Evolutionary conservation across 352 stramenopile species (phyloP), one percentile per base, ranked within the genome.

Genomic region (Phytopythium helicoides): DNA sequence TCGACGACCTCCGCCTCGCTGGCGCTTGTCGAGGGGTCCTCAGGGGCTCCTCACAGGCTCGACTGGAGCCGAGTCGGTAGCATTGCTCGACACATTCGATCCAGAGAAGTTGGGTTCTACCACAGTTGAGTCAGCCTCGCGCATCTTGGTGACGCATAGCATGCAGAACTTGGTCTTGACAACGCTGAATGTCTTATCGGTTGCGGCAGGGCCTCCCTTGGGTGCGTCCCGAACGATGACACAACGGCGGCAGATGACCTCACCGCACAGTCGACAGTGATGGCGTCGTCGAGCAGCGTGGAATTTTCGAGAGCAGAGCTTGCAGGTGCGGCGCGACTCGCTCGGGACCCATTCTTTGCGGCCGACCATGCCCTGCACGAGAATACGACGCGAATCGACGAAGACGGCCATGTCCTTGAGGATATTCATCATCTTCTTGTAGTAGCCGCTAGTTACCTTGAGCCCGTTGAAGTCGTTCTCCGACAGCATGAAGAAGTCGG

Each of bases 181-280:
- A 26, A 81, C 54, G 51, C 76, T 71, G 46, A 85, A 81, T 3
- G 56, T 81, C 52, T 76, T 76, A 41, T 70, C 28, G 34, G 15
- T 55, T 31, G 51, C 31, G 40, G 31, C 18, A 26, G 25, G 39
- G 3, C 64, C 62, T 19, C 64, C 64, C 18, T 83, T 74, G 14
- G 63, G 69, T 3, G 75, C 66, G 45, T 81, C 63, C 23, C 78
- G 78, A 21, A 84, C 65, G 21, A 90, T 67, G 37, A 69, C 63
- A 50, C 82, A 92, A 45, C 81, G 82, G 44, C 79, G 58, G 55
- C 82, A 92, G 56, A 90, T 84, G 33, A 92, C 75, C 31, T 92
- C 77, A 46, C 82, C 82, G 47, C 82, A 92, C n/a, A 92, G 54
- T 4, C 82, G 68, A 49, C 82, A 92, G 63, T 91, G 80, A 53